Conservation (phyloP, 2,329 filamentous ascomycete species). For the Colletotrichum tamarilloi region DNA sequence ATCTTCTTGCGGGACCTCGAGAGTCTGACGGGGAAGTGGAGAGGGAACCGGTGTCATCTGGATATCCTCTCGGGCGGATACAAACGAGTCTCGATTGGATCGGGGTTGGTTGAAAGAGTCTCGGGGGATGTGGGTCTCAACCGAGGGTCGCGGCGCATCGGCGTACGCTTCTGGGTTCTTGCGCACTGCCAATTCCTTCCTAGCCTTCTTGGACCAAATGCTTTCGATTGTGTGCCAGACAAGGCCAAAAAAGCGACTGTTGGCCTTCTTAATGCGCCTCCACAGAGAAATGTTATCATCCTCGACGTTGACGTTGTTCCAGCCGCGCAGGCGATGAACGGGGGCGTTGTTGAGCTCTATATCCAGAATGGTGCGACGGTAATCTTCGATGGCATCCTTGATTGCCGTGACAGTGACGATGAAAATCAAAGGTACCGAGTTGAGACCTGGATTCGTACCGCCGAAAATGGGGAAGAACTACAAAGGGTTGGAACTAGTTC, state of each 20-base stretch:
- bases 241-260: slow-evolving; percentile 68
- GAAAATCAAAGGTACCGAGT: slow-evolving; percentile 90
- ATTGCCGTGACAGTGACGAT: slow-evolving; percentile 89
- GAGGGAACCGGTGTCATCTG: slow-evolving; percentile 97
- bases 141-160: slow-evolving; percentile 65
- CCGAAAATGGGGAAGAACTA: slow-evolving; percentile 98
- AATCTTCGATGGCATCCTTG: slow-evolving; percentile 97
- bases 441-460: slow-evolving; percentile 87
- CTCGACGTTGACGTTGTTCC: slow-evolving; percentile 92
- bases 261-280: slow-evolving; percentile 92
- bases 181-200: slow-evolving; percentile 59
- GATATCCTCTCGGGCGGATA: slow-evolving; percentile 76
- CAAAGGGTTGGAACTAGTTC: slow-evolving; percentile 27
- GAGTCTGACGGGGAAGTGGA: slow-evolving; percentile 65
- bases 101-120: slow-evolving; percentile 59
- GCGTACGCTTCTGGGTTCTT: slow-evolving; percentile 52
- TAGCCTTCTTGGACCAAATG: slow-evolving; percentile 64
- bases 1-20: slow-evolving; percentile 52
- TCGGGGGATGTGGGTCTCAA: slow-evolving; percentile 69
- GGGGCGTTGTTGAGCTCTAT: slow-evolving; percentile 96
- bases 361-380: slow-evolving; percentile 88
- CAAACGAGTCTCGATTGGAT: slow-evolving; percentile 58
- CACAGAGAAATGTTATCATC: slow-evolving; percentile 88
- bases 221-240: slow-evolving; percentile 61
- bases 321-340: slow-evolving; percentile 88